phyloP scores from a whole-genome alignment of 2,329 filamentous ascomycete species.

The Aspergillus ruber region DNA sequence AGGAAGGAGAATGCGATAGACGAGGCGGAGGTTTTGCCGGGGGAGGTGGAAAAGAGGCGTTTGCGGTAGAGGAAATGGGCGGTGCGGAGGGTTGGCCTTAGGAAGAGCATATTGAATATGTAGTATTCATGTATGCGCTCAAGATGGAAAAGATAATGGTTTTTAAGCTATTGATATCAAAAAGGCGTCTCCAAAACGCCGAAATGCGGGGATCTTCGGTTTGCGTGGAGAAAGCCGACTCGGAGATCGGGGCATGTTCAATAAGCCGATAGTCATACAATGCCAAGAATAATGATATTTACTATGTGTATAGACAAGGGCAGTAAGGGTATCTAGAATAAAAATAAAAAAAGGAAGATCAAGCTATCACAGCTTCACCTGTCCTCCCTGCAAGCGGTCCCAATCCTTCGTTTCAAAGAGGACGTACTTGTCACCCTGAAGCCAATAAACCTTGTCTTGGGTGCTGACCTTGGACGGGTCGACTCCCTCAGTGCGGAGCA shows the following conservation, averaged over 20 bases:
- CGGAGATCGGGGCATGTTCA: neutral
- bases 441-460: conserved; percentile 56
- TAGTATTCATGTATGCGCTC: neutral
- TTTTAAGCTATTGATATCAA: neutral
- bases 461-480: conserved; percentile 46
- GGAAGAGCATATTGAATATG: neutral
- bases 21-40: conserved; percentile 20
- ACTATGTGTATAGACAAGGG: too few species aligned
- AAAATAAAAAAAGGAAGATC: too few species aligned
- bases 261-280: neutral
- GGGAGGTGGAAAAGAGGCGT: neutral
- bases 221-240: neutral
- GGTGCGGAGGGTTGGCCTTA: neutral
- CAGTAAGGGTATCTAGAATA: neutral
- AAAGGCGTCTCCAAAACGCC: neutral
- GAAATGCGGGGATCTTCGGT: neutral
- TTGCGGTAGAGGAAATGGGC: conserved; percentile 1
- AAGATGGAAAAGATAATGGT: neutral
- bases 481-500: conserved; percentile 66
- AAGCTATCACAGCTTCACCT: conserved; percentile 60
- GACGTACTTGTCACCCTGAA: conserved; percentile 60
- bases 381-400: conserved; percentile 59
- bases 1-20: conserved; percentile 37
- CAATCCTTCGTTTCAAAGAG: conserved; percentile 63
- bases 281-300: too few species aligned